A percentile compares a stretch with the other conserved stretches of the same genome.
Evolutionary conservation across 2,329 filamentous ascomycete species (phyloP).

Genomic region (Exophiala sp.): DNA sequence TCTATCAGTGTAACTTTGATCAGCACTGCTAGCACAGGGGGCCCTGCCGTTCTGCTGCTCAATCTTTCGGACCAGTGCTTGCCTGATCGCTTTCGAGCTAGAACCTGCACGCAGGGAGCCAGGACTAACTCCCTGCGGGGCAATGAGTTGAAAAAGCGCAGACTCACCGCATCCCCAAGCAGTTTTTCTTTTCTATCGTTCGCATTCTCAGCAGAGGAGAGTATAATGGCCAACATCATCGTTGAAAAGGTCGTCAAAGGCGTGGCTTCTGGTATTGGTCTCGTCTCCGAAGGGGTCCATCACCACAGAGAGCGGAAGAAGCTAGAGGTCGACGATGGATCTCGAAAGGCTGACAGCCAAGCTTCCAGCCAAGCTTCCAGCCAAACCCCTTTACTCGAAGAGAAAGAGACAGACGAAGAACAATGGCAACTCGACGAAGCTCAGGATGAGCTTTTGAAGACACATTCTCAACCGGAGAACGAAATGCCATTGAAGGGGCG

Average conservation of each 20-base stretch:
- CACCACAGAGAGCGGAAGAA: slow-evolving; percentile 6
- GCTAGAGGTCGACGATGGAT: not conserved
- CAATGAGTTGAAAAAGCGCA: too few relatives aligned
- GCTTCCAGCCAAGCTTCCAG: not conserved
- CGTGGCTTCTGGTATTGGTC: slow-evolving; percentile 6
- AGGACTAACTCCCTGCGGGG: too few relatives aligned
- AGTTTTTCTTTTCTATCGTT: too few relatives aligned
- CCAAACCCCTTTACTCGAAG: not conserved
- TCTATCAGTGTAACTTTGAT: too few relatives aligned
- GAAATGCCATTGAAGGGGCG: not conserved
- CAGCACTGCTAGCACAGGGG: too few relatives aligned
- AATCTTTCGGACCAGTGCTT: too few relatives aligned
- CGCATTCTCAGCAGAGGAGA: too few relatives aligned
- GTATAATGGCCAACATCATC: not conserved
- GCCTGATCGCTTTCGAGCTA: too few relatives aligned
- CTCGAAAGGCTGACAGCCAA: too few relatives aligned
- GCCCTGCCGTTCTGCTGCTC: too few relatives aligned
- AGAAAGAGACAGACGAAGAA: not conserved
- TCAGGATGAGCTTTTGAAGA: slow-evolving; percentile 4
- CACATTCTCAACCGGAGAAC: not conserved
- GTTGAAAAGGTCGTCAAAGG: slow-evolving; percentile 1
- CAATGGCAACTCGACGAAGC: slow-evolving; percentile 14
- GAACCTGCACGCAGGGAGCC: too few relatives aligned
- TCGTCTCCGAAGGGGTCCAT: slow-evolving; percentile 7
- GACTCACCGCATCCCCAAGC: too few relatives aligned